Evolutionary conservation across 805 yeast genomes (phyloP).

Genomic region (Jamesozyma lodderae): DNA sequence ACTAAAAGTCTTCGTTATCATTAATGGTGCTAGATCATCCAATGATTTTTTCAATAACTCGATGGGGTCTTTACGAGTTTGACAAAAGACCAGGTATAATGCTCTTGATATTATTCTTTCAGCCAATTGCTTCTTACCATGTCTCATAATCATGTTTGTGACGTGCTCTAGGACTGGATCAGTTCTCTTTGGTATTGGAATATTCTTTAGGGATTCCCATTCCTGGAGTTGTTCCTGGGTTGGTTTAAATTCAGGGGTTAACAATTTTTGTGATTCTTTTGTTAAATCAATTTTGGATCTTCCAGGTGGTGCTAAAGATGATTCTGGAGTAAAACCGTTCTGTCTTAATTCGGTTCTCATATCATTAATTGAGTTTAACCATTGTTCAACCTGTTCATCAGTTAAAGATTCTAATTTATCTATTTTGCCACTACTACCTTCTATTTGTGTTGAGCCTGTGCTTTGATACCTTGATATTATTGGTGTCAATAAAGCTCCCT

Average conservation of each 20-base stretch:
- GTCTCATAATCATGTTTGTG: slow-evolving; percentile 82
- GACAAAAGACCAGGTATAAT: slow-evolving; percentile 51
- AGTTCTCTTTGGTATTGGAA: slow-evolving; percentile 48
- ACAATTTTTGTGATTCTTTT: slow-evolving; percentile 17
- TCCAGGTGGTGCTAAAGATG: slow-evolving; percentile 36
- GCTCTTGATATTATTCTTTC: slow-evolving; percentile 67
- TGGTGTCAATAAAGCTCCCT: no score
- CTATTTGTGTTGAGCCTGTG: neutral
- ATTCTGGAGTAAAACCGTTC: slow-evolving; percentile 33
- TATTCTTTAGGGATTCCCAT: slow-evolving; percentile 38
- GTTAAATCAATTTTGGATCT: slow-evolving; percentile 29
- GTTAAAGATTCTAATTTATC: neutral
- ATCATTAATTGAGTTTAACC: slow-evolving; percentile 35
- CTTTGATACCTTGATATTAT: neutral
- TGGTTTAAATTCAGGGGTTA: slow-evolving; percentile 40
- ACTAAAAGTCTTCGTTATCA: slow-evolving; percentile 63
- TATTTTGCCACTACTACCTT: neutral
- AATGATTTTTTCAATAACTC: slow-evolving; percentile 61
- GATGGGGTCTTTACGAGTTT: slow-evolving; percentile 73
- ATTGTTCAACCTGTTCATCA: slow-evolving; percentile 32
- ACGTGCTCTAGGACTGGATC: slow-evolving; percentile 73
- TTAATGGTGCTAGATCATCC: slow-evolving; percentile 78
- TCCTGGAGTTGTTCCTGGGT: slow-evolving; percentile 56
- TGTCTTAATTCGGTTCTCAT: slow-evolving; percentile 32
- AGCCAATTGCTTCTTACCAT: slow-evolving; percentile 81